phyloP scores from a whole-genome alignment of 208 protist genomes.

The Ichthyophonus hoferi region DNA sequence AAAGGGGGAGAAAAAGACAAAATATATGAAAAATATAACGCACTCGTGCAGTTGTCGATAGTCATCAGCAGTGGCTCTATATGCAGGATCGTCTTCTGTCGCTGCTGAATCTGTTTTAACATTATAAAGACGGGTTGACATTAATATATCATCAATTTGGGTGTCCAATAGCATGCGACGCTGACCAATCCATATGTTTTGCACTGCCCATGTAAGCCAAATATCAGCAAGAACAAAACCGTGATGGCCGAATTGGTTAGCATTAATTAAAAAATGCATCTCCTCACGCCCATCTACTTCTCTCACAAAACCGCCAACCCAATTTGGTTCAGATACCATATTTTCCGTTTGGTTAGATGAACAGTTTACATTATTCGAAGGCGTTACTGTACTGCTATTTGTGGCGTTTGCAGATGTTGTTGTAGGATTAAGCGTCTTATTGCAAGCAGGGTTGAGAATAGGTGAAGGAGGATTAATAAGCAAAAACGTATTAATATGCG shows the following conservation, averaged over 20 bases:
- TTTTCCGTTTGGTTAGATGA: not conserved
- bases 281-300: conserved; percentile 12
- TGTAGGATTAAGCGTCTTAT: not conserved
- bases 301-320: not conserved
- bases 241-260: conserved; percentile 25
- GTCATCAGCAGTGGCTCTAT: not conserved
- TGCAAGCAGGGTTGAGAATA: not conserved
- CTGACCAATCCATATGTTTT: not conserved
- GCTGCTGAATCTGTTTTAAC: not conserved
- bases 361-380: not conserved
- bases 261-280: conserved; percentile 27
- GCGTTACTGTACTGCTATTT: not conserved
- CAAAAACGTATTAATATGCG: conserved; percentile 11
- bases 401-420: too few species aligned
- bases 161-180: conserved; percentile 12
- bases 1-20: not conserved
- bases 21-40: not conserved
- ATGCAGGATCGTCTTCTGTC: not conserved
- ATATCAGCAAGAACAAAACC: conserved; percentile 33
- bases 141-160: conserved; percentile 28
- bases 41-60: not conserved
- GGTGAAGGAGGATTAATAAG: not conserved
- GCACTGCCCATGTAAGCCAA: conserved; percentile 4
- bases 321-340: not conserved
- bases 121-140: not conserved